These are phyloP conservation scores for Penicillium sp. DNA, from an alignment of 2,329 filamentous ascomycete species.

Conservation along the genomic window DNA sequence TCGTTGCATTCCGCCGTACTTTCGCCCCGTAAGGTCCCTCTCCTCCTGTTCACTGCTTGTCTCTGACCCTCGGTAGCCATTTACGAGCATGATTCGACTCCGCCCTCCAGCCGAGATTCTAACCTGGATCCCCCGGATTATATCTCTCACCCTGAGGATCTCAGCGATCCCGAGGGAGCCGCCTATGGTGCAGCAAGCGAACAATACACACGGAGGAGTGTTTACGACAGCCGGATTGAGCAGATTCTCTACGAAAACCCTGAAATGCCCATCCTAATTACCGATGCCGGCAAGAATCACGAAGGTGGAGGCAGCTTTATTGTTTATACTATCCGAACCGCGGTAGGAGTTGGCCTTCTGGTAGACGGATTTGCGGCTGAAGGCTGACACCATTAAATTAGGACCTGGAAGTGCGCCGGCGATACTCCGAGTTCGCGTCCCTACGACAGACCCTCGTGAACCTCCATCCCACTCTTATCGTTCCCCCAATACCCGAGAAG, in stretches of 20 bases:
- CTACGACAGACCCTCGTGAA: slow-evolving; percentile 83
- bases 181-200: slow-evolving; percentile 51
- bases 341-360: slow-evolving; percentile 56
- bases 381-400: slow-evolving; percentile 39
- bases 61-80: slow-evolving; percentile 38
- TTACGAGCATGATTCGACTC: slow-evolving; percentile 62
- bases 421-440: slow-evolving; percentile 96
- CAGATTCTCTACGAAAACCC: slow-evolving; percentile 97
- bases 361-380: slow-evolving; percentile 1
- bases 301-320: slow-evolving; percentile 93
- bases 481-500: slow-evolving; percentile 97
- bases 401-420: slow-evolving; percentile 91
- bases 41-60: neutral
- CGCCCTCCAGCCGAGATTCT: slow-evolving; percentile 69
- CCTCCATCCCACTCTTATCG: slow-evolving; percentile 90
- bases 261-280: slow-evolving; percentile 84
- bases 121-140: slow-evolving; percentile 65
- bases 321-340: slow-evolving; percentile 94
- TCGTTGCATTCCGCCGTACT: slow-evolving; percentile 60
- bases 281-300: slow-evolving; percentile 89
- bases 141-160: slow-evolving; percentile 51
- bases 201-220: slow-evolving; percentile 63
- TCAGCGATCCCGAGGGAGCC: slow-evolving; percentile 61
- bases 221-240: slow-evolving; percentile 93
- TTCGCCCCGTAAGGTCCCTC: slow-evolving; percentile 52